These are phyloP conservation scores for Ophiocordyceps polyrhachis-furcata DNA, from an alignment of 2,329 filamentous ascomycete species.

Conservation along the genomic window DNA sequence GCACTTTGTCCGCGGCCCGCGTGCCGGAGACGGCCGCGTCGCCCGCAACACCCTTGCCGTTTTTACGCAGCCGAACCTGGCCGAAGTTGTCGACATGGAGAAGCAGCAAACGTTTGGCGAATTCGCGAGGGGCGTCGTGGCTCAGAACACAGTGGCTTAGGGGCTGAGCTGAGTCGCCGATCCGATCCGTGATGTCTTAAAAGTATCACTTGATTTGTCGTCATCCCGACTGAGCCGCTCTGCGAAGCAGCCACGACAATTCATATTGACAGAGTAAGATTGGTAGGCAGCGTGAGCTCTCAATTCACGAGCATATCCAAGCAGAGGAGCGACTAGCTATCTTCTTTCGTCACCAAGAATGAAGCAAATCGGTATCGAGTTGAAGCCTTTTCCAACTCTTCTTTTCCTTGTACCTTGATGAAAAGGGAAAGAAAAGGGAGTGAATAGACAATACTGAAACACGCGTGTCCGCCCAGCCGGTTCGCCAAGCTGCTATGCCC, in stretches of 20 bases:
- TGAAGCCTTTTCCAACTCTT: background rate
- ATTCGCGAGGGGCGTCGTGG: slow-evolving; percentile 46
- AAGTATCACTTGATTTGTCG: background rate
- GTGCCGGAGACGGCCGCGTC: slow-evolving; percentile 31
- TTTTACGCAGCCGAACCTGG: slow-evolving; percentile 91
- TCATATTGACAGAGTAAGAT: background rate
- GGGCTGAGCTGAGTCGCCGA: background rate
- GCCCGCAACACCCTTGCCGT: slow-evolving; percentile 83
- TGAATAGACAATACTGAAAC: background rate
- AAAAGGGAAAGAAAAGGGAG: background rate
- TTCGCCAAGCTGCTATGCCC: slow-evolving; percentile 25
- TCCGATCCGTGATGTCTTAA: background rate
- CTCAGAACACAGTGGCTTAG: slow-evolving; percentile 33
- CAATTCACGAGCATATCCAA: background rate
- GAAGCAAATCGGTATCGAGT: background rate
- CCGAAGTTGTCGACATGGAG: slow-evolving; percentile 54
- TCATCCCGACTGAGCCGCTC: background rate
- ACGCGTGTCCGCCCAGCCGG: background rate
- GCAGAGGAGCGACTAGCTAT: background rate
- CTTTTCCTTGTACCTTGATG: background rate
- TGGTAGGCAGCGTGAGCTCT: background rate
- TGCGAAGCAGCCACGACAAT: background rate
- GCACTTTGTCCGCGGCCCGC: slow-evolving; percentile 76
- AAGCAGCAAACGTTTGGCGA: slow-evolving; percentile 54
- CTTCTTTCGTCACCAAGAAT: background rate